phyloP scores from a whole-genome alignment of 768 basidiomycete species.

The Trametes punicea region DNA sequence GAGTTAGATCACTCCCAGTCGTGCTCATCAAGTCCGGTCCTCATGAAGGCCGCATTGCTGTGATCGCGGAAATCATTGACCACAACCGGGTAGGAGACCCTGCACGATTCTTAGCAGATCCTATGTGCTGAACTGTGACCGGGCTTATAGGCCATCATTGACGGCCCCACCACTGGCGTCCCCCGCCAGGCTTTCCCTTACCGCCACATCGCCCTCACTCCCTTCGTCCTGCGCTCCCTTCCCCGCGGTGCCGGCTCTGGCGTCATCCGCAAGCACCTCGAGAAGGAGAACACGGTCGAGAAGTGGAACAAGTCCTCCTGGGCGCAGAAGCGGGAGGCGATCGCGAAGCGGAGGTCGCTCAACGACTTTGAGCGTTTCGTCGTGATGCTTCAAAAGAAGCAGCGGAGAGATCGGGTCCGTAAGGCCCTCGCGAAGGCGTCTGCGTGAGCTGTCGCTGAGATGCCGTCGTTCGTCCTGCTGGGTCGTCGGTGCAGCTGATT shows the following conservation, averaged over 20 bases:
- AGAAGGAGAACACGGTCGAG: slow-evolving; percentile 77
- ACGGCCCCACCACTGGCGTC: slow-evolving; percentile 88
- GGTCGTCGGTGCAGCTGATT: slow-evolving; percentile 2
- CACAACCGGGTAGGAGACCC: slow-evolving; percentile 81
- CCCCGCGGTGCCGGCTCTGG: slow-evolving; percentile 86
- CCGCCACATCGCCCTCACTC: slow-evolving; percentile 90
- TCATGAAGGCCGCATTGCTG: slow-evolving; percentile 83
- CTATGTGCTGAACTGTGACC: neutral
- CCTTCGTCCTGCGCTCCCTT: slow-evolving; percentile 74
- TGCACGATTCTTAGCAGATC: neutral
- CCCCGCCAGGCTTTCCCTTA: slow-evolving; percentile 91
- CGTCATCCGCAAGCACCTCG: slow-evolving; percentile 78
- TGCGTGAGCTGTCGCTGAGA: slow-evolving; percentile 14
- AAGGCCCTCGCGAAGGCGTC: slow-evolving; percentile 59
- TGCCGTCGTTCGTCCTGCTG: slow-evolving; percentile 9
- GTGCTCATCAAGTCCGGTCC: slow-evolving; percentile 93
- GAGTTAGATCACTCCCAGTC: slow-evolving; percentile 53
- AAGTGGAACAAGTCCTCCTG: slow-evolving; percentile 90
- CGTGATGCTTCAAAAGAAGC: slow-evolving; percentile 87
- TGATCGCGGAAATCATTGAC: slow-evolving; percentile 97
- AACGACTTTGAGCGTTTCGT: slow-evolving; percentile 93
- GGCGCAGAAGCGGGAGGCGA: slow-evolving; percentile 82
- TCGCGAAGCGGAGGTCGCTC: slow-evolving; percentile 67
- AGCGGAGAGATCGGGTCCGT: slow-evolving; percentile 72
- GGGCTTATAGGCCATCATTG: slow-evolving; percentile 77